Conservation (phyloP, 495 filamentous ascomycete genomes). For the Trichoderma erinaceum region DNA sequence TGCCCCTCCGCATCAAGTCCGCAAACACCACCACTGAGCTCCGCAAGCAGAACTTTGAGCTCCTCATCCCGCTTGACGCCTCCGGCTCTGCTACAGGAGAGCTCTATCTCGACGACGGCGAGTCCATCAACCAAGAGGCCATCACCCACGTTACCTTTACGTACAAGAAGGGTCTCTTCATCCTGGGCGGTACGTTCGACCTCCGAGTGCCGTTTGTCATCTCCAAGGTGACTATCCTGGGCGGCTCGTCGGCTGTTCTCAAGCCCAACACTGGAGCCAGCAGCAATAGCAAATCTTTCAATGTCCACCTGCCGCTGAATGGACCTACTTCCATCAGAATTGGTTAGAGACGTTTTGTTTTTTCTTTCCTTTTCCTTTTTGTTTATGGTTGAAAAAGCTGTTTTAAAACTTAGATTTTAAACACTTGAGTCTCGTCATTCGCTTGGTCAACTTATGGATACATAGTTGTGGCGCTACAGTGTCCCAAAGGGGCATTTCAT, state of each 20-base stretch:
- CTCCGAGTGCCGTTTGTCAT: constrained; percentile 45
- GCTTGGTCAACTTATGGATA: background rate
- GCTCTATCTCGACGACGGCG: constrained; percentile 59
- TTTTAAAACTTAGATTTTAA: background rate
- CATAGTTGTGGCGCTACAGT: no score
- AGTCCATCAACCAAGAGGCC: constrained; percentile 44
- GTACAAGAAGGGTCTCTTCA: constrained; percentile 46
- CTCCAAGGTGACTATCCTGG: constrained; percentile 51
- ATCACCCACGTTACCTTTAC: constrained; percentile 49
- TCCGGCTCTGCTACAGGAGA: constrained; percentile 35
- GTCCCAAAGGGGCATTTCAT: no score
- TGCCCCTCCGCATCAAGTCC: constrained; percentile 55
- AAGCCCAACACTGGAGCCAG: constrained; percentile 7
- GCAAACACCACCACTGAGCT: constrained; percentile 67
- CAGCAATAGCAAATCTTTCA: constrained; percentile 15
- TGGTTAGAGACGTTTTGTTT: background rate
- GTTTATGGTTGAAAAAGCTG: background rate
- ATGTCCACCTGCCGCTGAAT: constrained; percentile 15
- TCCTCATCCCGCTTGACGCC: constrained; percentile 58
- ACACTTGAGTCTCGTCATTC: background rate
- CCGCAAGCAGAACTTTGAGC: constrained; percentile 59
- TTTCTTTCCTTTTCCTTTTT: background rate
- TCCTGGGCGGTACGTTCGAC: constrained; percentile 48
- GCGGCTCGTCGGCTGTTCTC: constrained; percentile 18
- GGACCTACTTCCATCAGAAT: constrained; percentile 10